Base-by-base conservation (phyloP, 768 basidiomycete genomes). In the Clavulina sp. region DNA sequence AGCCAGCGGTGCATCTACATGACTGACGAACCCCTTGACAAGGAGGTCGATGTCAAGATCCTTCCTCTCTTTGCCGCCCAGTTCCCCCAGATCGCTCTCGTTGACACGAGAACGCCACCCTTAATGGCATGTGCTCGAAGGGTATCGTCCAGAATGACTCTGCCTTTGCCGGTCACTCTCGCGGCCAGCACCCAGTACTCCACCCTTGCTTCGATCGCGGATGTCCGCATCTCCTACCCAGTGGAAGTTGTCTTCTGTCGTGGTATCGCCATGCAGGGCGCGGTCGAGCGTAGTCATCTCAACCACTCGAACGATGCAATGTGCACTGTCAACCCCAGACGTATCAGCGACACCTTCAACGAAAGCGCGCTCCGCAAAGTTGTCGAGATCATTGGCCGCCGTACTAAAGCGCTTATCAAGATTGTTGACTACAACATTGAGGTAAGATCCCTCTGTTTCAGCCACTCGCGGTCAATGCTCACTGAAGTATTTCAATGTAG, bases 1-100 rank as follows among this genome's bases (percentile, higher is more conserved):
- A 85, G 95, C 28, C 84, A 92, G 60, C 80, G 95, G n/a, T 99
- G 97, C 69, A 97, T 97, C 88, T 89, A 92, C 59, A 93, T 99
- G 84, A 84, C 85, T 4, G 96, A 96, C 70, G 92, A 96, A 62
- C 81, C 91, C 0, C 83, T 87, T 74, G 93, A 95, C 68, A 88
- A 85, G 69, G 88, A 92, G 60, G 92, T 92, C 52, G 81, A 84
- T 60, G 77, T 96, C 65, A 92, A 91, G 73, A 96, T 89, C 0
- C 80, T 95, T 7, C 92, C 93, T 43, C 78, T 99, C 50, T 99
- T 97, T 61, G 93, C 95, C 3, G 97, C 95, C 2, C 95, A 99
- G 63, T 97, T 97, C 61, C 92, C 93, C 28, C 92, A 99, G 64
- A 97, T 97, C 53, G 92, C 93, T 18, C 76, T 99, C 56, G 93